A percentile compares a stretch with the other conserved stretches of the same genome.
These are phyloP conservation scores for Agastache rugosa DNA, from an alignment of 257 asterid genomes.

Conservation along the genomic window DNA sequence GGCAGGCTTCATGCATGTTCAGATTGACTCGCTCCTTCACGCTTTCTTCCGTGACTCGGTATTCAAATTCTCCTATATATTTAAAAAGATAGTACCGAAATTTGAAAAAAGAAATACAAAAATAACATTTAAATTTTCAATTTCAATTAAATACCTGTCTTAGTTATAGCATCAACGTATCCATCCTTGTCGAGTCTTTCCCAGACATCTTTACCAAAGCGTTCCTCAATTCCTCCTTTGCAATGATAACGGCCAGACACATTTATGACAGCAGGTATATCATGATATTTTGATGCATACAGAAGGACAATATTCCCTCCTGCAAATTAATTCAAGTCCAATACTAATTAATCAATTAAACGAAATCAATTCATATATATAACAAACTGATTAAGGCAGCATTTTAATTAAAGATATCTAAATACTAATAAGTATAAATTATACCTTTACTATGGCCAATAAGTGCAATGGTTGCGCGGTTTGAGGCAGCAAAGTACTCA, in stretches of 20 bases:
- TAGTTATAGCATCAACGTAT: slow-evolving; percentile 55
- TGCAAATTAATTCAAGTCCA: slow-evolving; percentile 38
- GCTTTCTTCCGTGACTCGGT: slow-evolving; percentile 71
- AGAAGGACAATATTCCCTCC: slow-evolving; percentile 79
- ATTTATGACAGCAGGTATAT: slow-evolving; percentile 67
- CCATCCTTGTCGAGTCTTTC: slow-evolving; percentile 75
- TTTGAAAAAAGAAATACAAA: neutral
- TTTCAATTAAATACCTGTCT: slow-evolving; percentile 46
- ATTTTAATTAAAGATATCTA: too few relatives aligned
- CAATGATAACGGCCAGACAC: slow-evolving; percentile 80
- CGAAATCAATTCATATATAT: too few relatives aligned
- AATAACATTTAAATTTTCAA: neutral
- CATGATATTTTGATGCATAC: slow-evolving; percentile 77
- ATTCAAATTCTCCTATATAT: slow-evolving; percentile 59
- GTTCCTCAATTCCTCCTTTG: slow-evolving; percentile 70
- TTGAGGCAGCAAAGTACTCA: slow-evolving; percentile 58
- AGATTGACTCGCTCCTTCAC: slow-evolving; percentile 74
- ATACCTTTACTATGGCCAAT: slow-evolving; percentile 92
- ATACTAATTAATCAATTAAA: too few relatives aligned
- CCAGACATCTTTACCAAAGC: slow-evolving; percentile 58
- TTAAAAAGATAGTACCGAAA: neutral
- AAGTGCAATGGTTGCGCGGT: slow-evolving; percentile 59
- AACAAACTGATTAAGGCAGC: too few relatives aligned
- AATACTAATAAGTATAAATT: neutral
- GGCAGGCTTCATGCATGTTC: slow-evolving; percentile 77